Base-by-base conservation (phyloP, 1,284 basidiomycete species). In the Lentinula novae-zelandiae region DNA sequence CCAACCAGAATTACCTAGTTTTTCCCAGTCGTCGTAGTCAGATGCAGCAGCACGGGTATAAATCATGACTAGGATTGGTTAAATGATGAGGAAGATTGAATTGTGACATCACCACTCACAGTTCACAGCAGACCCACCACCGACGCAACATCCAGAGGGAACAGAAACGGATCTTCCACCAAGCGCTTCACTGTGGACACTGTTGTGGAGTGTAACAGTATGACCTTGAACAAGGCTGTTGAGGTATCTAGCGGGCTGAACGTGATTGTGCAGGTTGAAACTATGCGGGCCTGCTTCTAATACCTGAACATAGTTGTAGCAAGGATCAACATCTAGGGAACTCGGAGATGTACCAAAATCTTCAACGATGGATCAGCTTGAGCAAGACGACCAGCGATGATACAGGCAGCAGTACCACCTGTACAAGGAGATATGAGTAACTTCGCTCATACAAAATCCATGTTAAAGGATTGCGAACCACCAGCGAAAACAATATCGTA, bases 61-160 rank as follows among this genome's bases (percentile, higher is more conserved):
- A 67, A 81, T 74, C 62, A 77, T 73, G 65, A 82, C 84, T 86
- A 12, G 3, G 17, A 44, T 36, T 22, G 9, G 39, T 22, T 27
- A 15, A 20, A 34, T 15, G 33, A 17, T 6, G 8, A 57, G 13
- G 22, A 17, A 27, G 27, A 13, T 46, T n/a, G 7, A 9, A 49
- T 46, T 36, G 6, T 15, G 5, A 15, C 20, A 13, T 5, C 42
- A 5, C 13, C 8, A 33, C 57, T 20, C 62, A 85, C 85, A 86
- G 64, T 87, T 86, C 15, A 87, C 76, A 60, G 74, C 72, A 1
- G 84, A 85, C 0, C 84, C 85, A 0, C 86, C 86, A 9, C 86
- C 86, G 0, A 88, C 67, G 44, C 77, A 80, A 44, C 78, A 75
- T 0, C 80, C 85, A 40, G 71, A 69, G 0, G 76, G 73, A 15